phyloP scores from a whole-genome alignment of 2,329 filamentous ascomycete genomes.

The Rhynchosporium graminicola region DNA sequence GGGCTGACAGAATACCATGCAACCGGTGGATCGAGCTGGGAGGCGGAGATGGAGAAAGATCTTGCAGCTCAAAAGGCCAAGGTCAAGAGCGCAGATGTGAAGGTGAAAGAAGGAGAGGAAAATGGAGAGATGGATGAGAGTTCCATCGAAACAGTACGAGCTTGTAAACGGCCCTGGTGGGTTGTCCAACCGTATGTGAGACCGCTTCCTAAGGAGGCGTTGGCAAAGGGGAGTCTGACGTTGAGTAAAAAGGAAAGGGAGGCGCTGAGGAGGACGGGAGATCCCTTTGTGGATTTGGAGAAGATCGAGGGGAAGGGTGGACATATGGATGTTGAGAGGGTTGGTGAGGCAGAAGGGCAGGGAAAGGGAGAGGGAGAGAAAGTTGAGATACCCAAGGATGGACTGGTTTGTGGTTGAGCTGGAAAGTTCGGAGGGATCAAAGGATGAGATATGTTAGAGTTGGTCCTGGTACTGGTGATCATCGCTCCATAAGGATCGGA shows the following conservation, averaged over 20 bases:
- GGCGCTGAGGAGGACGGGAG: slow-evolving; percentile 43
- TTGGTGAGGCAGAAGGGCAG: slow-evolving; percentile 6
- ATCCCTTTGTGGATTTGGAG: slow-evolving; percentile 20
- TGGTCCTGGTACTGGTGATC: background rate
- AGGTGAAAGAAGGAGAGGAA: slow-evolving; percentile 38
- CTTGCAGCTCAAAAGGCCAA: slow-evolving; percentile 34
- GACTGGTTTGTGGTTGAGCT: slow-evolving; percentile 32
- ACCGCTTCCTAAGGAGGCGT: slow-evolving; percentile 82
- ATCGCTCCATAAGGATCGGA: background rate
- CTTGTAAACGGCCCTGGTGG: slow-evolving; percentile 85
- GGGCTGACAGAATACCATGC: slow-evolving; percentile 69
- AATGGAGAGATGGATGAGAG: slow-evolving; percentile 49
- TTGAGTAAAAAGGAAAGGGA: slow-evolving; percentile 69
- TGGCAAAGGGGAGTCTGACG: slow-evolving; percentile 76
- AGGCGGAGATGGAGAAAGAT: slow-evolving; percentile 42
- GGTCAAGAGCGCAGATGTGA: slow-evolving; percentile 37
- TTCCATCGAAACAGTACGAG: slow-evolving; percentile 66
- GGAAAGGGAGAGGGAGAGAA: slow-evolving; percentile 24
- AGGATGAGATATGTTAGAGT: background rate
- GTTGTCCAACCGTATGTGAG: slow-evolving; percentile 84
- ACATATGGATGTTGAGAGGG: slow-evolving; percentile 22
- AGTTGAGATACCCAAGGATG: slow-evolving; percentile 35
- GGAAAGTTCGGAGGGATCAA: no score
- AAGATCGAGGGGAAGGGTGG: slow-evolving; percentile 16
- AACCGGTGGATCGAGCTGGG: slow-evolving; percentile 52